These are phyloP conservation scores for Chrysopogon serrulatus DNA, from an alignment of 176 grass and related monocot genomes.

Conservation along the genomic window DNA sequence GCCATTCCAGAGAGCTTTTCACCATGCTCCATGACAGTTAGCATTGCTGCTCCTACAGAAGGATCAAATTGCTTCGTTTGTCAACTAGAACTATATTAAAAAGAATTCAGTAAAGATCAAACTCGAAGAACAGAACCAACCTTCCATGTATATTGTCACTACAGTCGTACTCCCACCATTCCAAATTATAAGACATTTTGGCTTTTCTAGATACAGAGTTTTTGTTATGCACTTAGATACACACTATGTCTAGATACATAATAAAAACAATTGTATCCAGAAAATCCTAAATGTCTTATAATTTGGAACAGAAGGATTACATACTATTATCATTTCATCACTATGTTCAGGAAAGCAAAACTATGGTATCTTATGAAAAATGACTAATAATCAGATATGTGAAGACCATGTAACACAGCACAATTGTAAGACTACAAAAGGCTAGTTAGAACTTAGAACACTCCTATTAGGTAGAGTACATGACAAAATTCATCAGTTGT, in stretches of 20 bases:
- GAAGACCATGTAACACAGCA: background rate
- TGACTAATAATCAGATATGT: conserved; percentile 4
- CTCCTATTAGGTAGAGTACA: background rate
- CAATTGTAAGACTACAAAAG: background rate
- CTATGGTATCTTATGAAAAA: background rate
- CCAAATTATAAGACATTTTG: background rate
- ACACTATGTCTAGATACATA: background rate
- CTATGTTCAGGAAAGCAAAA: background rate
- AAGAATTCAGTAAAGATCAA: background rate
- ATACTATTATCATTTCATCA: background rate
- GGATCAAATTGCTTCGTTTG: background rate
- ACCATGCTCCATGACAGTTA: conserved; percentile 95
- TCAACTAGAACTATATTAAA: conserved; percentile 1
- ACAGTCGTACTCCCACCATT: background rate
- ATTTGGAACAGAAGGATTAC: background rate
- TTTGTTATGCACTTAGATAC: background rate
- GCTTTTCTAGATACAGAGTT: background rate
- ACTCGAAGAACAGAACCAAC: background rate
- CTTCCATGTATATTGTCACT: background rate
- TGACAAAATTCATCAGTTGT: background rate
- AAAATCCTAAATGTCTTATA: background rate
- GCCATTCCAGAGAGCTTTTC: conserved; percentile 94
- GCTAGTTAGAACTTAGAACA: background rate
- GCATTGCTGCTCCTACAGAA: conserved; percentile 67
- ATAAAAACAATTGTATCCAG: background rate